phyloP scores from a whole-genome alignment of 2,329 filamentous ascomycete genomes.

The Aspergillus novofumigatus region DNA sequence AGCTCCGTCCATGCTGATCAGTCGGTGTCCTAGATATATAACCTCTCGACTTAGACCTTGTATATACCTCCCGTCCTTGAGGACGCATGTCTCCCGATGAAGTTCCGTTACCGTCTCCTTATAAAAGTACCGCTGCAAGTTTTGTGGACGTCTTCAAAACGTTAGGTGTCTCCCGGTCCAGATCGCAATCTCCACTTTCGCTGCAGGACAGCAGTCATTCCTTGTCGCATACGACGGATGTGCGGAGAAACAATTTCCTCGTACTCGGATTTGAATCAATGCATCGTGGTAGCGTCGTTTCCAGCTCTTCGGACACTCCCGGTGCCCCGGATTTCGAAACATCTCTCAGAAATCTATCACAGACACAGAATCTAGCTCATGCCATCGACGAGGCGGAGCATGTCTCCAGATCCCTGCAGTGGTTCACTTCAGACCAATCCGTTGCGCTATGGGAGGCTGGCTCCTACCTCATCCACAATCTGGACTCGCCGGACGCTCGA shows the following conservation, averaged over 20 bases:
- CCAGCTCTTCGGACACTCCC: conserved; percentile 36
- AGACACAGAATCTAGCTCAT: conserved; percentile 30
- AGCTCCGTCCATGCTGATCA: conserved; percentile 10
- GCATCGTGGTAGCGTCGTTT: conserved; percentile 39
- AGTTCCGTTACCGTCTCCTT: conserved; percentile 33
- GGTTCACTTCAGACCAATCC: conserved; percentile 38
- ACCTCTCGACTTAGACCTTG: conserved; percentile 12
- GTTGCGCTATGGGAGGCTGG: conserved; percentile 38
- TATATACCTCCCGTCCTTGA: conserved; percentile 15
- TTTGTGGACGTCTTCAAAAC: conserved; percentile 43
- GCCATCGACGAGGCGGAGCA: conserved; percentile 38
- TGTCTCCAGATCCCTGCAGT: conserved; percentile 29
- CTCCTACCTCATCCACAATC: conserved; percentile 34
- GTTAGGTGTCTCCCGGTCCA: conserved; percentile 36
- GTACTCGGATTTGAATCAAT: conserved; percentile 37
- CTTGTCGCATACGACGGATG: conserved; percentile 27
- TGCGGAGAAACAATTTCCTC: conserved; percentile 29
- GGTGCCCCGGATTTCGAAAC: conserved; percentile 36
- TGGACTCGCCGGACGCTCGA: conserved; percentile 33
- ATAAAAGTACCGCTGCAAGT: conserved; percentile 35
- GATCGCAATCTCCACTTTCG: conserved; percentile 36
- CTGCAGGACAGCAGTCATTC: conserved; percentile 30
- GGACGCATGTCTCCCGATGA: conserved; percentile 43
- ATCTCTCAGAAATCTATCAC: conserved; percentile 32
- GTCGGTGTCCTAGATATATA: conserved; percentile 15